Conservation (phyloP, 495 filamentous ascomycete species). For the Penicillium egyptiacum region DNA sequence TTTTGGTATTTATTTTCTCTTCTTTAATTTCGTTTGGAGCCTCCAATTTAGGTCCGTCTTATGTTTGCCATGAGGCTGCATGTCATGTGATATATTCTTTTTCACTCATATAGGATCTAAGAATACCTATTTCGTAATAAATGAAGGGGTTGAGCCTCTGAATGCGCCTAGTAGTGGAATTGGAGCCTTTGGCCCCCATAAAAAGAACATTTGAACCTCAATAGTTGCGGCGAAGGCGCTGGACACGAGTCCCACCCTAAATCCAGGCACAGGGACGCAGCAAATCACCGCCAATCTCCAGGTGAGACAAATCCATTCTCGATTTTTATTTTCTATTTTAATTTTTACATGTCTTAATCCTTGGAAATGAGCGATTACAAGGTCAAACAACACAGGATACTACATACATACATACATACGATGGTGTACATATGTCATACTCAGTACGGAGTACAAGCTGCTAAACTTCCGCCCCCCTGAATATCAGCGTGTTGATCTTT, state of each 20-base stretch:
- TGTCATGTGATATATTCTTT: neutral
- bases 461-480: slow-evolving; percentile 23
- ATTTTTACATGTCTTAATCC: neutral
- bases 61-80: neutral
- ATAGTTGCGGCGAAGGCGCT: neutral
- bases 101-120: neutral
- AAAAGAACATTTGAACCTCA: neutral
- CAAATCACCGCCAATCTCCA: neutral
- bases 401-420: neutral
- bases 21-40: neutral
- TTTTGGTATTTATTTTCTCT: neutral
- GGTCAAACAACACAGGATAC: neutral
- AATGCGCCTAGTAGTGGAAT: neutral
- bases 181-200: neutral
- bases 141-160: neutral
- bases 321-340: neutral
- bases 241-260: neutral
- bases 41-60: neutral
- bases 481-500: slow-evolving; percentile 26
- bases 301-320: slow-evolving; percentile 2
- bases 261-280: neutral
- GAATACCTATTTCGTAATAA: neutral
- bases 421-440: neutral
- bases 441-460: neutral
- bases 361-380: neutral